Evolutionary conservation across 2,329 filamentous ascomycete genomes (phyloP).

Genomic region (Epichloe brachyelytri): DNA sequence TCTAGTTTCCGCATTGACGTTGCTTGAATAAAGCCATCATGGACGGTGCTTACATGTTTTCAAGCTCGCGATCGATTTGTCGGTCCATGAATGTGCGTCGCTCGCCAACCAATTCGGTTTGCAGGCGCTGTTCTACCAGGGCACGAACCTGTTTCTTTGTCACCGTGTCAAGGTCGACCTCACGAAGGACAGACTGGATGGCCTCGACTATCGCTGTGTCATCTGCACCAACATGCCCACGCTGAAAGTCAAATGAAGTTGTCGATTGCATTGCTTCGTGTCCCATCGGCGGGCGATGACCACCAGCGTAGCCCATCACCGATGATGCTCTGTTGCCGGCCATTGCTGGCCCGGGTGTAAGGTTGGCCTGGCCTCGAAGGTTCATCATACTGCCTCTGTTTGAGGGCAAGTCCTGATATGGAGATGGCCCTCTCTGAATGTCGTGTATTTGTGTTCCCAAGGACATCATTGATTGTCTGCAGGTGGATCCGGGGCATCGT

Average conservation of each 20-base stretch:
- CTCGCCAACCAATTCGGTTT: conserved; percentile 78
- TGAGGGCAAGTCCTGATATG: conserved; percentile 42
- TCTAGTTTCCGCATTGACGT: background rate
- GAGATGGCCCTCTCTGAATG: conserved; percentile 37
- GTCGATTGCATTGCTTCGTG: conserved; percentile 35
- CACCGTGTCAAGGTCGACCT: conserved; percentile 90
- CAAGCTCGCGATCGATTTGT: conserved; percentile 86
- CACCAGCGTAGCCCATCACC: conserved; percentile 33
- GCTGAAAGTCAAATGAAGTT: conserved; percentile 48
- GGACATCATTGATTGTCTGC: conserved; percentile 64
- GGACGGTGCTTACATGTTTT: conserved; percentile 59
- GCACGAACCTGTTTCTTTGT: conserved; percentile 96
- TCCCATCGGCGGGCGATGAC: conserved; percentile 33
- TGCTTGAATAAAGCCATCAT: background rate
- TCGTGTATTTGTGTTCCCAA: conserved; percentile 35
- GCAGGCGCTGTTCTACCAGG: conserved; percentile 82
- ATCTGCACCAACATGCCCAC: conserved; percentile 52
- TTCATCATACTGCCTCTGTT: conserved; percentile 50
- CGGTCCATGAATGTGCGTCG: conserved; percentile 80
- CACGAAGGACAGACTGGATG: conserved; percentile 67
- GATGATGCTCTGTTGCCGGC: conserved; percentile 27
- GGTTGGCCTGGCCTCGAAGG: conserved; percentile 34
- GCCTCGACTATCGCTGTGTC: conserved; percentile 73
- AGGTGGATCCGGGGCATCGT: conserved; percentile 37
- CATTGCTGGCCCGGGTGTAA: conserved; percentile 30